Base-by-base conservation (phyloP, 495 filamentous ascomycete species). In the Lindgomyces ingoldianus region DNA sequence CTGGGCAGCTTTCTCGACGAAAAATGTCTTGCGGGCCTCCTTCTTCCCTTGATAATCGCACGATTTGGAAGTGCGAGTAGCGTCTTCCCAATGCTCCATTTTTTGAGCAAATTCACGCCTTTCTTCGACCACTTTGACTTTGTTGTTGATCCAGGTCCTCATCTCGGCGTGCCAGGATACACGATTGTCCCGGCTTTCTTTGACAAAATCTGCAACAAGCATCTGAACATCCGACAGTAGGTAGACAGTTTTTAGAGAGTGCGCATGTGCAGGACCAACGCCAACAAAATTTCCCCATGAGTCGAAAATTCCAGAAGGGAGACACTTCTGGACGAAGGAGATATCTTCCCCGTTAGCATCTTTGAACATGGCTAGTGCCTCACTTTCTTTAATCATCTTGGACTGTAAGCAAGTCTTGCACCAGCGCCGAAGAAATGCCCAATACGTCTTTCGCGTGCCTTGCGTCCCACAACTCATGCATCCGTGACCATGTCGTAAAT, bases 401-500 rank as follows among this genome's bases (percentile, higher is more conserved):
- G 42, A 49, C 19, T 61, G 52, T 4, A 75, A 60, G 52, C 72
- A 74, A 2, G 60, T n/a, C 51, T 65, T 52, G 64, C 73, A 75
- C 72, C 70, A 75, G 1, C 73, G 67, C 14, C 68, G 64, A 1
- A 70, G 62, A 45, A 73, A 75, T 12, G 67, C 61, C 73, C 73
- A 75, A 51, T 74, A 75, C 21, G 70, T 69, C 55, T 74, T 75
- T 21, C 73, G 54, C 25, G 65, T 70, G 11, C 33, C 47, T 2
- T 19, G 19, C 2, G 70, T 56, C 11, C 45, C 47, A 55, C 73
- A 74, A 29, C 64, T 60, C 70, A 69, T 67, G 62, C 73, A 75
- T 36, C 70, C 73, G n/a, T 62, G 56, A 4, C 73, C 72, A 22
- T 73, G 62, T 9, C 74, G 62, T n/a, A 75, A 57, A 47, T 71